Base-by-base conservation (phyloP, 805 yeast genomes). In the Hanseniaspora hatyaiensis region DNA sequence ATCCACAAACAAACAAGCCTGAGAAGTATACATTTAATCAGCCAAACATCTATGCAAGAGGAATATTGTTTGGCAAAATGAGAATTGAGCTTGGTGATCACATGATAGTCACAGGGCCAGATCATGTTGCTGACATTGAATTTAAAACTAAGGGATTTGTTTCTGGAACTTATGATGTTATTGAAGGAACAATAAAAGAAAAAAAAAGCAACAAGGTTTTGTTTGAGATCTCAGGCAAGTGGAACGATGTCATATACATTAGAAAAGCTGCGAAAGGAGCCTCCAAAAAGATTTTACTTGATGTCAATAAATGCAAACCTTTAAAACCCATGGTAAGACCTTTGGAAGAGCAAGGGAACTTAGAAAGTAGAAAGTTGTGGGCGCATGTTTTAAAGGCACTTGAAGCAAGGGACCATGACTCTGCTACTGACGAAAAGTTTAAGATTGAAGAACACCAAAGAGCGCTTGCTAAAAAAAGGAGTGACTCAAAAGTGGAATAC, bases 101-200 rank as follows among this genome's bases (percentile, higher is more conserved):
- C 59, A 76, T 94, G 77, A 55, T 72, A n/a, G 70, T 92, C 49
- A 75, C 73, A 55, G 82, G 89, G 56, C 71, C 75, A 5, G 63
- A 68, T 9, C 72, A 73, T 51, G 71, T 73, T 47, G 86, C 89
- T 3, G 89, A 82, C 60, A 81, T 92, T 44, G 97, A 92, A 54
- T 92, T 92, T 66, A 88, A 92, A 61, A 83, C 92, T 5, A 92
- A 92, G 64, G 98, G 98, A 1, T 83, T 87, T 60, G 83, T 92
- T 36, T 74, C 88, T 19, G 98, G 98, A 18, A 75, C 89, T 3
- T 92, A 89, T 63, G 94, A 92, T 62, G 83, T 83, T 6, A 83
- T 92, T 53, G 81, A 76, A 55, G 98, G 97, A 46, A 64, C 61
- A 4, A 71, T 88, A 46, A 77, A 73, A 58, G 71, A 74, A 41